These are phyloP conservation scores for Rhynchosporium graminicola DNA, from an alignment of 2,329 filamentous ascomycete genomes.

Conservation along the genomic window DNA sequence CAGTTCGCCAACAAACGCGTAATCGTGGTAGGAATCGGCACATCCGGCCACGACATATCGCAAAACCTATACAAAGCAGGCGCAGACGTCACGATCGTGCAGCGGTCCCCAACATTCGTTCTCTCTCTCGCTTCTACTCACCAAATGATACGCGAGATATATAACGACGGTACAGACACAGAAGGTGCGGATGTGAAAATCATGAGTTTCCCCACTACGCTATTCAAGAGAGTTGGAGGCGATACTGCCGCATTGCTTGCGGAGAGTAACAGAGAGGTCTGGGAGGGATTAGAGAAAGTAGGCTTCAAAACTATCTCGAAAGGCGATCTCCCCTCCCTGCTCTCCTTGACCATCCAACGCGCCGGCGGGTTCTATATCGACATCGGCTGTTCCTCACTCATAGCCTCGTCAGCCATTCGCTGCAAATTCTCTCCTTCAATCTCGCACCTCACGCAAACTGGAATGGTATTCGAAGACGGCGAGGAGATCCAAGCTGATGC, in stretches of 20 bases:
- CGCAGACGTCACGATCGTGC: constrained; percentile 67
- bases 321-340: constrained; percentile 52
- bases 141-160: background rate
- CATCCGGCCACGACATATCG: constrained; percentile 67
- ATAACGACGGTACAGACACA: background rate
- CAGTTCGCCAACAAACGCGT: constrained; percentile 54
- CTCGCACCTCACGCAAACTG: constrained; percentile 42
- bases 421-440: constrained; percentile 50
- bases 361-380: constrained; percentile 61
- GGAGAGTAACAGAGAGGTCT: constrained; percentile 40
- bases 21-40: constrained; percentile 66
- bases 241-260: constrained; percentile 44
- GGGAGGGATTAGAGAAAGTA: constrained; percentile 51
- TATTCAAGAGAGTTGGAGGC: constrained; percentile 60
- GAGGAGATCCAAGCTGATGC: constrained; percentile 50
- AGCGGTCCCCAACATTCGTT: constrained; percentile 46
- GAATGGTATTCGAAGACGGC: constrained; percentile 46
- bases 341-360: constrained; percentile 53
- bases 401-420: constrained; percentile 53
- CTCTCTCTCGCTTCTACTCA: background rate
- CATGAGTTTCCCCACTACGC: constrained; percentile 56
- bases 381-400: constrained; percentile 52
- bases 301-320: constrained; percentile 60
- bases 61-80: constrained; percentile 67
- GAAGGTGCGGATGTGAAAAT: constrained; percentile 63